A percentile compares a stretch with the other conserved stretches of the same genome.
Conservation (phyloP, 2,329 filamentous ascomycete species). For the Sporothrix brasiliensis region DNA sequence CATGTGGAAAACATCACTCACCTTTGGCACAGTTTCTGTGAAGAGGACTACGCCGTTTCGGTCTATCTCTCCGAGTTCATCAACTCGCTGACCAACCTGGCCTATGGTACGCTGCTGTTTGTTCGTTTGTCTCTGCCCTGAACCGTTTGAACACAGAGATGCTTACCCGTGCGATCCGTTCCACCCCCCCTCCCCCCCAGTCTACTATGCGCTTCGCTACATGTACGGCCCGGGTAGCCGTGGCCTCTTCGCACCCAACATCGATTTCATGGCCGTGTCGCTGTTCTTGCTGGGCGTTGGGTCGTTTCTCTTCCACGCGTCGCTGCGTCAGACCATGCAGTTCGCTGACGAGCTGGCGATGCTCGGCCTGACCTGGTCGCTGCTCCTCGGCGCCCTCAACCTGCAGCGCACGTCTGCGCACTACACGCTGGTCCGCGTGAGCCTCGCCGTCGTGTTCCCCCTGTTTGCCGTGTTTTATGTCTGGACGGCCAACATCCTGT, state of each 20-base stretch:
- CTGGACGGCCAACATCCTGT: conserved; percentile 47
- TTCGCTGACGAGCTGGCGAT: conserved; percentile 61
- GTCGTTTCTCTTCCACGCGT: conserved; percentile 51
- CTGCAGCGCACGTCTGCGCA: conserved; percentile 42
- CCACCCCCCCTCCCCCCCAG: conserved; percentile 37
- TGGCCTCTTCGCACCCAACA: conserved; percentile 32
- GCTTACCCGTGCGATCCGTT: background rate
- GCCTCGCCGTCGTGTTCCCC: conserved; percentile 48
- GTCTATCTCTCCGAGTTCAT: too few species aligned
- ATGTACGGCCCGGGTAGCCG: conserved; percentile 29
- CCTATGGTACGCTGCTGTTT: conserved; percentile 47
- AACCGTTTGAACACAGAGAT: background rate
- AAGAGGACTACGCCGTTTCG: too few species aligned
- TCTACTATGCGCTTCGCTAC: conserved; percentile 47
- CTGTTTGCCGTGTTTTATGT: conserved; percentile 50
- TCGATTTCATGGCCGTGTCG: conserved; percentile 48
- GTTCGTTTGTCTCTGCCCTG: background rate
- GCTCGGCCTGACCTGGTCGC: conserved; percentile 56
- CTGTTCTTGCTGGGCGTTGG: conserved; percentile 48
- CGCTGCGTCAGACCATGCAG: conserved; percentile 48
- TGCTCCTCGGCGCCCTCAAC: conserved; percentile 55
- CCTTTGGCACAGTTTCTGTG: too few species aligned
- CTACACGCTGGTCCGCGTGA: conserved; percentile 39
- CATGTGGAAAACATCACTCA: too few species aligned
- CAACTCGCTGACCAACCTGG: conserved; percentile 54